phyloP scores from a whole-genome alignment of 140 eudicot species.

The Flaveria floridana region DNA sequence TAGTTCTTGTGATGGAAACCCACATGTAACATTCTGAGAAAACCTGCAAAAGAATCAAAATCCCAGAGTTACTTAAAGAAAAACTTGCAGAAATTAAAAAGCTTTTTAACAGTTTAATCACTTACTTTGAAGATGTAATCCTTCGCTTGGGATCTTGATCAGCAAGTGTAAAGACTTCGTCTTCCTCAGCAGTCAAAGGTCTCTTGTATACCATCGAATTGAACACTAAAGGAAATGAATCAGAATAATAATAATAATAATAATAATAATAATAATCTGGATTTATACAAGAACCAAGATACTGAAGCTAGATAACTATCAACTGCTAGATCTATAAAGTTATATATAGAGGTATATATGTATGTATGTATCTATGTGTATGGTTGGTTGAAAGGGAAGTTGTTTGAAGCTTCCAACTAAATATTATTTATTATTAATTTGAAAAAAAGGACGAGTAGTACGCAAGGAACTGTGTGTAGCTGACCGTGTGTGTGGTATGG shows the following conservation, averaged over 20 bases:
- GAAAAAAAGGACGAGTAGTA: not conserved
- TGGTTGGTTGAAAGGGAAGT: conserved; percentile 28
- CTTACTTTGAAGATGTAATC: conserved; percentile 42
- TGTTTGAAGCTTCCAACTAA: conserved; percentile 46
- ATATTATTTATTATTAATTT: not conserved
- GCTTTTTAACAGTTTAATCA: not conserved
- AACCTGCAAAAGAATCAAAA: conserved; percentile 31
- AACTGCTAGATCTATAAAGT: conserved; percentile 5
- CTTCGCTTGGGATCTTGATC: conserved; percentile 41
- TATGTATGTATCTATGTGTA: not conserved
- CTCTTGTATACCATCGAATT: conserved; percentile 52
- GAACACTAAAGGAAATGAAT: not conserved
- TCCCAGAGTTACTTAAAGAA: not conserved
- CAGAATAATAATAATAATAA: not conserved
- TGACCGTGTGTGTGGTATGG: conserved; percentile 18
- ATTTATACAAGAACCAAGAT: not conserved
- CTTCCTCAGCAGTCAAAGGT: conserved; percentile 37
- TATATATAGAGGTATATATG: conserved; percentile 36
- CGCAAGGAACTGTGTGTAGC: conserved; percentile 24
- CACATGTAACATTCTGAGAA: conserved; percentile 28
- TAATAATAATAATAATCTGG: not conserved
- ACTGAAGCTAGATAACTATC: conserved; percentile 11
- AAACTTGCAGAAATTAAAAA: not conserved
- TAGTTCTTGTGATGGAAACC: conserved; percentile 38
- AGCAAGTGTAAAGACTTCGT: conserved; percentile 39